These are phyloP conservation scores for Penicillium aurantiogriseum DNA, from an alignment of 2,329 filamentous ascomycete species.

Conservation along the genomic window DNA sequence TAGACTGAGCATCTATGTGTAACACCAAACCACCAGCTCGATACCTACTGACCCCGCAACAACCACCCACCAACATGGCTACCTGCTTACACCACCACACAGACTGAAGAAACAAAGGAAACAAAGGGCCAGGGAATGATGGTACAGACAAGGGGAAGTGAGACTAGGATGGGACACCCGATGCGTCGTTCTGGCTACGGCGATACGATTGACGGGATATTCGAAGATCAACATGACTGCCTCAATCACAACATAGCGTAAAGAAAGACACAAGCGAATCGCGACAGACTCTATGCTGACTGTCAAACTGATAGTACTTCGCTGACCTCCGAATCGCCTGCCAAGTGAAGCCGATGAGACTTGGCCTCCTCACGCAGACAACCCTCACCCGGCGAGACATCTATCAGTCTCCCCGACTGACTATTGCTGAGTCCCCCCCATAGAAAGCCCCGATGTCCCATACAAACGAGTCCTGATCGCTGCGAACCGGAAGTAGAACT, in stretches of 20 bases:
- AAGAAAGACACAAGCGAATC: not conserved
- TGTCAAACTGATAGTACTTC: too few species aligned
- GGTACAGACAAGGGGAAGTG: rapidly evolving
- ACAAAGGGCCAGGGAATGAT: not conserved
- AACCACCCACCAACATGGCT: not conserved
- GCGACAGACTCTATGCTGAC: not conserved
- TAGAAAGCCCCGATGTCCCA: not conserved
- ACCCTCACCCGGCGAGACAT: too few species aligned
- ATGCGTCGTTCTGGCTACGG: too few species aligned
- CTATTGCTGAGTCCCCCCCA: too few species aligned
- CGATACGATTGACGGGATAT: too few species aligned
- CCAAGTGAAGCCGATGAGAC: not conserved
- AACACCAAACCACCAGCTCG: too few species aligned
- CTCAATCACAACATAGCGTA: not conserved
- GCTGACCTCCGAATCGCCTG: not conserved
- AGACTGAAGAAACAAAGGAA: too few species aligned
- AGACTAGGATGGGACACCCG: not conserved
- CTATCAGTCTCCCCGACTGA: not conserved
- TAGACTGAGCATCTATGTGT: too few species aligned
- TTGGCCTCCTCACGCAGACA: not conserved
- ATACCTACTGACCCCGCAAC: not conserved
- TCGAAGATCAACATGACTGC: not conserved
- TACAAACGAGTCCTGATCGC: not conserved
- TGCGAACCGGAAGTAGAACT: not conserved
- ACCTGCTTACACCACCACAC: not conserved